A percentile compares a stretch with the other conserved stretches of the same genome.
These are phyloP conservation scores for Neopestalotiopsis clavispora DNA, from an alignment of 2,329 filamentous ascomycete species.

Conservation along the genomic window DNA sequence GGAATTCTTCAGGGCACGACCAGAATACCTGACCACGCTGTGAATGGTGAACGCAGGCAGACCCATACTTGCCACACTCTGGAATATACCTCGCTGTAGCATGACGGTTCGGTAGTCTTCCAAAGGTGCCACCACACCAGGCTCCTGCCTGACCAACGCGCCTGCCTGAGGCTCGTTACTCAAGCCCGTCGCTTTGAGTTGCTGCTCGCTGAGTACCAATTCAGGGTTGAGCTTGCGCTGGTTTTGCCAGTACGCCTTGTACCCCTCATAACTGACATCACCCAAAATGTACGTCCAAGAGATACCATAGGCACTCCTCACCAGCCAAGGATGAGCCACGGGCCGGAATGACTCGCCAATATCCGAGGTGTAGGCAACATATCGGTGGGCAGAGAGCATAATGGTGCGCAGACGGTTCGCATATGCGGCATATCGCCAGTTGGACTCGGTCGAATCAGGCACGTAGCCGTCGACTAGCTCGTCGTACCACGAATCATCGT, in stretches of 20 bases:
- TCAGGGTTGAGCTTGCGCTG: constrained; percentile 75
- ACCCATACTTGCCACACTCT: constrained; percentile 90
- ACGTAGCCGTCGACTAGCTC: constrained; percentile 77
- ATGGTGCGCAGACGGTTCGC: constrained; percentile 84
- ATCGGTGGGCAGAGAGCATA: constrained; percentile 87
- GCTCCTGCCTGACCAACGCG: constrained; percentile 34
- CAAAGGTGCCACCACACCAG: constrained; percentile 65
- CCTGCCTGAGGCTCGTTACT: constrained; percentile 36
- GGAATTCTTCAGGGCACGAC: constrained; percentile 79
- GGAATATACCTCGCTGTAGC: constrained; percentile 89
- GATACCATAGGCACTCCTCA: constrained; percentile 84
- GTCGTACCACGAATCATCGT: constrained; percentile 77
- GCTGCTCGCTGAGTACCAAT: constrained; percentile 55
- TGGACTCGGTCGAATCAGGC: constrained; percentile 81
- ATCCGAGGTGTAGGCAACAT: constrained; percentile 95
- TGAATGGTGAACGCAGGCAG: constrained; percentile 94
- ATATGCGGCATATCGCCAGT: constrained; percentile 91
- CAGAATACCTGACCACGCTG: constrained; percentile 88
- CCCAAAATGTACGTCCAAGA: constrained; percentile 93
- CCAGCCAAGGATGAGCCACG: constrained; percentile 82
- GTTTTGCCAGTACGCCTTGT: constrained; percentile 91
- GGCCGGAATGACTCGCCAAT: constrained; percentile 97
- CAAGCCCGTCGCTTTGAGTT: constrained; percentile 55
- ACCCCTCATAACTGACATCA: constrained; percentile 91
- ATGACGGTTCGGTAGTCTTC: constrained; percentile 93